Evolutionary conservation across 139 green algal genomes (phyloP).

Genomic region (Chlamydomonas schloesseri): DNA sequence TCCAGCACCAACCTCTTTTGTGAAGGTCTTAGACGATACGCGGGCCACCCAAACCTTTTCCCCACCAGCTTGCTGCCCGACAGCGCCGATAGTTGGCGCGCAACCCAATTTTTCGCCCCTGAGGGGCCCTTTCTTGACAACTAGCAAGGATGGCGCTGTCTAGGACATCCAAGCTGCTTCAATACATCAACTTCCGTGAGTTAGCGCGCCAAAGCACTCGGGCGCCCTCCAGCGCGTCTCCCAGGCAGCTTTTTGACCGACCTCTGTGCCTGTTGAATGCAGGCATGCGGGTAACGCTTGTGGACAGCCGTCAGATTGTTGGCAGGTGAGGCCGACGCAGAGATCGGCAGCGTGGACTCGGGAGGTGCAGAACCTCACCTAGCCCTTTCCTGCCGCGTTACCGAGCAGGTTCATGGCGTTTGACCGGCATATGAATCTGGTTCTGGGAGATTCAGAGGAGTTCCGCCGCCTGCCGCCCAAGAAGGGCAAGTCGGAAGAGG

Average conservation of each 20-base stretch:
- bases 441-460: slow-evolving; percentile 97
- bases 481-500: slow-evolving; percentile 88
- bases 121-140: slow-evolving; percentile 1
- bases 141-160: slow-evolving; percentile 82
- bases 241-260: background rate
- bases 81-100: too few relatives aligned
- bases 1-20: too few relatives aligned
- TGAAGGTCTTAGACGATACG: too few relatives aligned
- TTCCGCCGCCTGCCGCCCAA: slow-evolving; percentile 94
- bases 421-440: slow-evolving; percentile 99
- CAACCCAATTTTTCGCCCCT: background rate
- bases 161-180: slow-evolving; percentile 94
- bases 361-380: background rate
- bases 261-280: slow-evolving; percentile 19
- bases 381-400: background rate
- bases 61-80: too few relatives aligned
- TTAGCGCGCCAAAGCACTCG: background rate
- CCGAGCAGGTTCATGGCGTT: slow-evolving; percentile 97
- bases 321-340: slow-evolving; percentile 75
- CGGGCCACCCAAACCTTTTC: too few relatives aligned
- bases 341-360: background rate
- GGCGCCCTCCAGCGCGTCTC: background rate
- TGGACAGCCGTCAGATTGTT: slow-evolving; percentile 92
- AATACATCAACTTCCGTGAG: slow-evolving; percentile 98
- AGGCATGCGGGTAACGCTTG: slow-evolving; percentile 92